These are phyloP conservation scores for Stemphylium vesicarium DNA, from an alignment of 2,329 filamentous ascomycete species.

Conservation along the genomic window DNA sequence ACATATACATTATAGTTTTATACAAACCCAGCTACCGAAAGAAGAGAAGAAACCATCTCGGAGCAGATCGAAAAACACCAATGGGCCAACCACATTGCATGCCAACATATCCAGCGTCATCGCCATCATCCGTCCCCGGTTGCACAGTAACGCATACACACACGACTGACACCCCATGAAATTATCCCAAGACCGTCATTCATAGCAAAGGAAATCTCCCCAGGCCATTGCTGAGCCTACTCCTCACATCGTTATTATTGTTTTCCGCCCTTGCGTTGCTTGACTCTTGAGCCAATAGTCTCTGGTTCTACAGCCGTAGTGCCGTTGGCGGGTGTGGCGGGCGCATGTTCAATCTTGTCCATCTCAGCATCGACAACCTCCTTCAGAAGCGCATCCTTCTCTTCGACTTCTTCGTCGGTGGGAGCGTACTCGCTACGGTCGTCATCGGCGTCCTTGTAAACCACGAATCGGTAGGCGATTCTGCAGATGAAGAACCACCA, in stretches of 20 bases:
- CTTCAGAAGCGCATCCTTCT: slow-evolving; percentile 22
- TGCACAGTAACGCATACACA: no score
- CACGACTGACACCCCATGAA: no score
- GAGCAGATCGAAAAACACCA: no score
- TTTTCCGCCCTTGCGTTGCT: slow-evolving; percentile 25
- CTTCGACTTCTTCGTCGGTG: slow-evolving; percentile 54
- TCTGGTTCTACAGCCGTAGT: slow-evolving; percentile 14
- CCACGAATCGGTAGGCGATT: slow-evolving; percentile 74
- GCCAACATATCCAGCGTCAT: no score
- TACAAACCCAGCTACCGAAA: no score
- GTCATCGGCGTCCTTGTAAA: slow-evolving; percentile 67
- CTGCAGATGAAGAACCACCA: slow-evolving; percentile 81
- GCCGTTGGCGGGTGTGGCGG: slow-evolving; percentile 21
- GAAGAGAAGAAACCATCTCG: no score
- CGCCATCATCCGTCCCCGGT: no score
- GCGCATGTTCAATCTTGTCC: slow-evolving; percentile 27
- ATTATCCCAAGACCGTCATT: no score
- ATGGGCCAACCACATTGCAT: no score
- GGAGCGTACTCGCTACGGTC: slow-evolving; percentile 72
- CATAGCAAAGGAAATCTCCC: no score
- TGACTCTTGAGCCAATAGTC: slow-evolving; percentile 25
- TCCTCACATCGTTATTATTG: not conserved
- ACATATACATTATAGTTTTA: no score
- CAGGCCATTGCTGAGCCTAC: no score
- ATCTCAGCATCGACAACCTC: not conserved